Evolutionary conservation across 129 eudicot genomes (phyloP).

Genomic region (Helichrysum umbraculigerum): DNA sequence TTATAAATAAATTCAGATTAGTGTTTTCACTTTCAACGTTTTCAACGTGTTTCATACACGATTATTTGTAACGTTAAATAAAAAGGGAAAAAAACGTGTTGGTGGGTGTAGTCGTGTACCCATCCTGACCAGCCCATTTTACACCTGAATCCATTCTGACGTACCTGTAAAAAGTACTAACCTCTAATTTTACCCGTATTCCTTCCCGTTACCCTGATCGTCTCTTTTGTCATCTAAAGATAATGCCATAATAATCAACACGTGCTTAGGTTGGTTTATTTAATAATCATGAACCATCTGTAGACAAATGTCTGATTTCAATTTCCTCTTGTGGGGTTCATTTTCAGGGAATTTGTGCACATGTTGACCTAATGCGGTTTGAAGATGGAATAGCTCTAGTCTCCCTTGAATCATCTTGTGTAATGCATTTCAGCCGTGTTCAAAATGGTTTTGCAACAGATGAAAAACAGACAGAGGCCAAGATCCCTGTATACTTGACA

Average conservation of each 20-base stretch:
- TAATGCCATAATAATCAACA: no score
- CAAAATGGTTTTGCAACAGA: slow-evolving; percentile 15
- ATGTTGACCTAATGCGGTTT: slow-evolving; percentile 90
- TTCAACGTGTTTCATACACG: neutral
- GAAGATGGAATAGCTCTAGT: slow-evolving; percentile 91
- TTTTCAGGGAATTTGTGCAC: slow-evolving; percentile 89
- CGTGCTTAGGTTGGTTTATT: no score
- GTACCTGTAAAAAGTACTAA: no score
- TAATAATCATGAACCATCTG: neutral
- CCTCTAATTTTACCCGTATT: neutral
- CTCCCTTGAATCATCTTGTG: slow-evolving; percentile 83
- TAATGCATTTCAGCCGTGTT: slow-evolving; percentile 79
- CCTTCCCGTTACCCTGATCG: neutral
- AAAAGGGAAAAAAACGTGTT: neutral
- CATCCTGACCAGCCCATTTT: no score
- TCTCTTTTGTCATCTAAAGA: neutral
- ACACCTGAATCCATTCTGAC: no score
- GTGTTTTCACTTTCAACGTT: neutral
- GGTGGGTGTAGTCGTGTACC: neutral
- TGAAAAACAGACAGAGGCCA: slow-evolving; percentile 21
- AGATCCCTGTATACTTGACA: slow-evolving; percentile 59
- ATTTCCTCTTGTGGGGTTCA: slow-evolving; percentile 7
- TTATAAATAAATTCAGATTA: neutral
- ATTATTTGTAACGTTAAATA: no score
- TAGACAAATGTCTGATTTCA: neutral